Base-by-base conservation (phyloP, 176 grass and related monocot species). In the Aegilops umbellulata region DNA sequence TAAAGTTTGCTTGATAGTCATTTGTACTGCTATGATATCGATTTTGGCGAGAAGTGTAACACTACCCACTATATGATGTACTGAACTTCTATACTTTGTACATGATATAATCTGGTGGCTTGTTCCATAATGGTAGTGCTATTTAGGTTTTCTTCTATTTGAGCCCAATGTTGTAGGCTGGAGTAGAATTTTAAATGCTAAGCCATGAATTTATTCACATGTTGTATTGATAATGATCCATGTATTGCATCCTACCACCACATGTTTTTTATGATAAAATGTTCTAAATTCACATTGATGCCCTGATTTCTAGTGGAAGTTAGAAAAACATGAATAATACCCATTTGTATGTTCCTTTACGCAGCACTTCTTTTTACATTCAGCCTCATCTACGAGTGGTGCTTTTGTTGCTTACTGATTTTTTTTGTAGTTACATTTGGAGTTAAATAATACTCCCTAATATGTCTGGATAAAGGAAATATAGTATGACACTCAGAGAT, bases 121-220 rank as follows among this genome's bases (percentile, higher is more conserved):
- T 63, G 14, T 26, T 25, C 25, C 14, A n/a, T 84, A 7, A 65
- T 74, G 62, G 13, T 38, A 53, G 16, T 29, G 41, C 44, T 25
- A 57, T 19, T 57, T 58, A 25, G 24, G 19, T 83, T 60, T 84
- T 17, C 44, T 75, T 80, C 12, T 66, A 46, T 74, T 75, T 80
- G 25, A 67, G 20, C 55, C 20, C 41, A n/a, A 60, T 85, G 61
- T 68, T 76, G 70, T 87, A 81, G 44, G 79, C 24, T 60, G 22
- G 22, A 47, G 13, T 76, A 26, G 15, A 47, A 80, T 9, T 71
- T 27, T 10, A 24, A 23, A 53, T 72, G 22, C 24, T 71, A 53
- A 60, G 76, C 10, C 55, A 41, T 11, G 49, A 61, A 14, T 6
- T 26, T 82, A 25, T 58, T 70, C 64, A 62, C 69, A 22, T 65